Evolutionary conservation across 257 asterid genomes (phyloP).

Genomic region (Anisodus acutangulus): DNA sequence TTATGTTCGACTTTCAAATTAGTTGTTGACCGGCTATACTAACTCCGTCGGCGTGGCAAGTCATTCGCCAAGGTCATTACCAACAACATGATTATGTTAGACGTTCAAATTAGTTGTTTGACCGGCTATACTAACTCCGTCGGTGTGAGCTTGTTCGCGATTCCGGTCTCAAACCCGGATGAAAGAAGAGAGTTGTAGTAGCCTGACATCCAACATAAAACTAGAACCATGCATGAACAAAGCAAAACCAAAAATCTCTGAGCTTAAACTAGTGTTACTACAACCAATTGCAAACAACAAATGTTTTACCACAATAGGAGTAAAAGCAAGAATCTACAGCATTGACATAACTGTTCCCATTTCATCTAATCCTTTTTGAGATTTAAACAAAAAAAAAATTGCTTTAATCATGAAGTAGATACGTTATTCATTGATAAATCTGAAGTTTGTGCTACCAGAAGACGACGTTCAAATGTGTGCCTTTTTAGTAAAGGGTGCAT

Average conservation of each 20-base stretch:
- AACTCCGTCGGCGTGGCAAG: too few species aligned
- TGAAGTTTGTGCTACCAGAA: background rate
- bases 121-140: too few species aligned
- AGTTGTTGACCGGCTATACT: too few species aligned
- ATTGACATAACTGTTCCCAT: background rate
- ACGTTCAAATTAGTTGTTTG: too few species aligned
- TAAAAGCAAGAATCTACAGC: background rate
- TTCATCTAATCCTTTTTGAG: background rate
- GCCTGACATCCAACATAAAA: background rate
- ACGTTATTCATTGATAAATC: background rate
- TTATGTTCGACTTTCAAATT: too few species aligned
- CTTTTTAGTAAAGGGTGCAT: slow-evolving; percentile 16
- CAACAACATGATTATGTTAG: too few species aligned
- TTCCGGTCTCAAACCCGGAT: background rate
- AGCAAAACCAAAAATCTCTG: too few species aligned
- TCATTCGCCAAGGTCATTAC: too few species aligned
- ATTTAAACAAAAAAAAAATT: background rate
- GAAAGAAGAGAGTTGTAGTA: background rate
- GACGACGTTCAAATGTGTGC: background rate
- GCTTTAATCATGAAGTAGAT: background rate
- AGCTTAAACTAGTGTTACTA: too few species aligned
- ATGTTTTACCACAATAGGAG: background rate
- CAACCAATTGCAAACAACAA: too few species aligned
- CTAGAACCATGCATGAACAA: too few species aligned
- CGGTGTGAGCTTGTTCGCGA: too few species aligned